A percentile compares a stretch with the other conserved stretches of the same genome.
Evolutionary conservation across 2,329 filamentous ascomycete species (phyloP).

Genomic region (Fusarium tanahbumbuense): DNA sequence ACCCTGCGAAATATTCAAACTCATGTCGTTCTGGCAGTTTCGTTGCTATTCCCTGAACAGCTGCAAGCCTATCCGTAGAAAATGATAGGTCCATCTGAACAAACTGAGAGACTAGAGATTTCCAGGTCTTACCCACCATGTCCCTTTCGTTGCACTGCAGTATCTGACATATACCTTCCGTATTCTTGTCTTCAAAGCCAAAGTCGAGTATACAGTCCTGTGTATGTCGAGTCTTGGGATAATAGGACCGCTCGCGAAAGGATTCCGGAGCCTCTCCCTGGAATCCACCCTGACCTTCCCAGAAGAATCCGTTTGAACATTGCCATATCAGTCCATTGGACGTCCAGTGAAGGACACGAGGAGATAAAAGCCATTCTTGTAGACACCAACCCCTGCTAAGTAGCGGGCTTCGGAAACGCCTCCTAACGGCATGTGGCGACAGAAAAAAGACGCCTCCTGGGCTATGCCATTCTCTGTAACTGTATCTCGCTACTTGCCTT

Average conservation of each 20-base stretch:
- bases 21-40: fast-evolving
- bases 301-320: not conserved
- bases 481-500: fast-evolving
- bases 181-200: too few relatives aligned
- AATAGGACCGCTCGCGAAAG: too few relatives aligned
- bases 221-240: not conserved
- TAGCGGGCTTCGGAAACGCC: fast-evolving
- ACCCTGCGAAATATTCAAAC: not conserved
- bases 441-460: fast-evolving
- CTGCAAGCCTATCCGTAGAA: not conserved
- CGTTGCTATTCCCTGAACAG: not conserved
- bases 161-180: not conserved
- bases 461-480: not conserved
- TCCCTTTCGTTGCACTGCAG: too few relatives aligned
- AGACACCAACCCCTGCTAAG: not conserved
- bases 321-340: not conserved
- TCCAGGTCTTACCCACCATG: fast-evolving
- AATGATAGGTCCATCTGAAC: not conserved
- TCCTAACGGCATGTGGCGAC: not conserved
- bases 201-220: not conserved
- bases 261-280: not conserved
- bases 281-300: not conserved
- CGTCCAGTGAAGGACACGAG: not conserved
- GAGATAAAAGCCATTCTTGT: not conserved
- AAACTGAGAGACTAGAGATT: too few relatives aligned